Evolutionary conservation across 768 basidiomycete genomes (phyloP).

Genomic region (Boletus huronensis): DNA sequence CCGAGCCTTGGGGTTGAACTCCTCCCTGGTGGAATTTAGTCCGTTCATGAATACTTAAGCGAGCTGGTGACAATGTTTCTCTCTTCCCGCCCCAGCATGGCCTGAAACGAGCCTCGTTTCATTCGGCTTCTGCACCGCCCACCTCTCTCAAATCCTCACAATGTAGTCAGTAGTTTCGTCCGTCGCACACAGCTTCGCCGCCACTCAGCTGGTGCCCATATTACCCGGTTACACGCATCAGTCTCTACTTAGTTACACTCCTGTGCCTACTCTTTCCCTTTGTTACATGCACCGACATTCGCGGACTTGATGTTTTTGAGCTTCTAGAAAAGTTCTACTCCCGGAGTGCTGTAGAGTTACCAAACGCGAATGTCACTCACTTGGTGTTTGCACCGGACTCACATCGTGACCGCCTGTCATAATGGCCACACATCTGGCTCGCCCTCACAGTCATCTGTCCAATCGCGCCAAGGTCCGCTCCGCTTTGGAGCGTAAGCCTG

Average conservation of each 20-base stretch:
- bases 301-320: background rate
- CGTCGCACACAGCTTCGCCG: background rate
- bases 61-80: background rate
- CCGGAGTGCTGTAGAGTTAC: background rate
- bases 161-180: background rate
- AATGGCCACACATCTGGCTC: constrained; percentile 53
- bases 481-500: constrained; percentile 51
- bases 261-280: background rate
- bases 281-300: background rate
- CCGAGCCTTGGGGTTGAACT: background rate
- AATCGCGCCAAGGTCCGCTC: constrained; percentile 56
- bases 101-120: background rate
- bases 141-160: background rate
- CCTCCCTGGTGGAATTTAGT: background rate
- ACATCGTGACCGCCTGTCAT: background rate
- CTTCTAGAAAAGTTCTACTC: too few species aligned
- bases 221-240: background rate
- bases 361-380: background rate
- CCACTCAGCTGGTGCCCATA: background rate
- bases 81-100: background rate
- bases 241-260: background rate
- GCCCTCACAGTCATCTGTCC: constrained; percentile 53
- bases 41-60: background rate
- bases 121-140: background rate
- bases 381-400: background rate